phyloP scores from a whole-genome alignment of 176 grass and related monocot genomes.

The Musa itinerans region DNA sequence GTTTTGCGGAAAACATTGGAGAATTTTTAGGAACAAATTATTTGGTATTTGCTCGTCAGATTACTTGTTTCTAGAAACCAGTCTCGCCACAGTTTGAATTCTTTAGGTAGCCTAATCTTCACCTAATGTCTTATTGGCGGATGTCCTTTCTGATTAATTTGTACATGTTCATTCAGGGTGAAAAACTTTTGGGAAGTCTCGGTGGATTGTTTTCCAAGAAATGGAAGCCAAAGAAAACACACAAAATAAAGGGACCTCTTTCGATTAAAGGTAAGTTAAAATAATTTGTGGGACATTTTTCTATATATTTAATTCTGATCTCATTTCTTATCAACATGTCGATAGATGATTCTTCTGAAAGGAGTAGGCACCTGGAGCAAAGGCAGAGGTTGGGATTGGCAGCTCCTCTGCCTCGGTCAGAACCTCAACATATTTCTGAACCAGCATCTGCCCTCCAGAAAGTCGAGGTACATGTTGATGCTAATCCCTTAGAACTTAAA shows the following conservation, averaged over 20 bases:
- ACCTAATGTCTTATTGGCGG: not conserved
- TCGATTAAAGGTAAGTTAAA: constrained; percentile 49
- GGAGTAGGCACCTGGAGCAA: constrained; percentile 62
- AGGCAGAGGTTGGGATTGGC: constrained; percentile 59
- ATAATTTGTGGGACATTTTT: not conserved
- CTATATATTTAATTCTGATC: not conserved
- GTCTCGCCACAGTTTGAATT: too few relatives aligned
- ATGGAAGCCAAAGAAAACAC: constrained; percentile 75
- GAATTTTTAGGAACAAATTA: not conserved
- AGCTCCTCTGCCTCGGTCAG: constrained; percentile 27
- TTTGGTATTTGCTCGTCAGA: not conserved
- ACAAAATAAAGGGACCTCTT: constrained; percentile 56
- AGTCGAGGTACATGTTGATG: constrained; percentile 52
- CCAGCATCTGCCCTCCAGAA: constrained; percentile 42
- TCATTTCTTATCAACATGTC: constrained; percentile 7
- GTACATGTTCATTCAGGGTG: constrained; percentile 33
- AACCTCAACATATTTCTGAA: constrained; percentile 39
- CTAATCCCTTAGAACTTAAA: not conserved
- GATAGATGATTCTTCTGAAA: constrained; percentile 74
- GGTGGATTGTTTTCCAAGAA: constrained; percentile 84
- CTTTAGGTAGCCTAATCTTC: too few relatives aligned
- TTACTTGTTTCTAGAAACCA: not conserved
- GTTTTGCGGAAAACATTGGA: not conserved
- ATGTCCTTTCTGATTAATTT: not conserved
- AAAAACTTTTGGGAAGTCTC: constrained; percentile 79